Base-by-base conservation (phyloP, 2,329 filamentous ascomycete species). In the Dendryphion nanum region DNA sequence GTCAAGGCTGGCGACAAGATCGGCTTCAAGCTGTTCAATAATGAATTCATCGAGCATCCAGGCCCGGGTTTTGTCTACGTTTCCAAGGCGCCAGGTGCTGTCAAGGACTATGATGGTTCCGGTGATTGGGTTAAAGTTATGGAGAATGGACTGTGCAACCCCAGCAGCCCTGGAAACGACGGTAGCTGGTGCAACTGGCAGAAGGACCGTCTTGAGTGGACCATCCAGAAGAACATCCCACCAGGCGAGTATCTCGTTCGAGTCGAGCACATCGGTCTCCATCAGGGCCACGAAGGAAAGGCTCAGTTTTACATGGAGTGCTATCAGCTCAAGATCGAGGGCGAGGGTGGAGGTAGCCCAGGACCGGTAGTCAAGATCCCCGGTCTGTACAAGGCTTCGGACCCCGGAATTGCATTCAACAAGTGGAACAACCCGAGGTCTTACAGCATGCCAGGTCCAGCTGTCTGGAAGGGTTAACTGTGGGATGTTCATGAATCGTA, bases 91-190 rank as follows among this genome's bases (percentile, higher is more conserved):
- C 72, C 85, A 45, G 78, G 83, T 64, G 83, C 81, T 60, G 75
- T 86, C 42, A 78, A 83, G 55, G 75, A 73, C 23, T 82, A 85
- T 54, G 84, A 89, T 64, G 82, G 83, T 48, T 76, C 83, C 37
- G 75, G 60, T n/a, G 59, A 61, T 32, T 66, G 62, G 62, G 48
- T 55, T 45, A 66, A 66, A 50, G 59, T 63, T 34, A 55, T 55
- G 40, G 50, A 62, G 45, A 53, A 44, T 26, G 61, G 57, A 14
- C 51, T 64, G 6, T 60, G 47, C 37, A 60, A 50, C 44, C 51
- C 47, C 33, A 47, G 42, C 40, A 26, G 26, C 16, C 50, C 51
- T 4, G 56, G 55, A 5, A 32, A 42, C 18, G 57, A 64, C 42
- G 47, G 36, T 30, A 35, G 41, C 37, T 53, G 61, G 61, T 53